Base-by-base conservation (phyloP, 495 filamentous ascomycete species). In the Gamarada debralockiae region DNA sequence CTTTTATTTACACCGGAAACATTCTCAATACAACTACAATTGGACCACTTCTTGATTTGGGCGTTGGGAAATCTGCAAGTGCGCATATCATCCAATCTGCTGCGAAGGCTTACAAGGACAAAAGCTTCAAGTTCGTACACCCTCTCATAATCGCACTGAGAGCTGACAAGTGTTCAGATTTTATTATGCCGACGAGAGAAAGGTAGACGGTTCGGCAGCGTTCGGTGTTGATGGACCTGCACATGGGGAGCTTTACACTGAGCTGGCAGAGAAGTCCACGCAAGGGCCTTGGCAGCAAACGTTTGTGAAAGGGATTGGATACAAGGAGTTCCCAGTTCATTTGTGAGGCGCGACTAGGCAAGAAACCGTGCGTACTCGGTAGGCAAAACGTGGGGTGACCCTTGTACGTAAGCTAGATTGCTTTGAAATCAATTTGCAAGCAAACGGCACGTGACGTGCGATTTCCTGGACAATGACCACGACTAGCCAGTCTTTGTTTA, bases 1-100 rank as follows among this genome's bases (percentile, higher is more conserved):
- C 73, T 1, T 79, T 79, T 57, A 73, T 77, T 46, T 76, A 67
- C 53, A 76, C 74, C 12, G 75, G 75, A 4, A 79, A 79, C 55
- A 67, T 66, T 4, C 54, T 74, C 8, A 76, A 75, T 55, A 59
- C 57, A 0, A 59, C 39, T 0, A 57, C 55, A 23, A 56, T 73
- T 13, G 53, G 65, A 23, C 29, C 40, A 14, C 46, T 77, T 45
- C 37, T 78, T 22, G 46, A 56, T 52, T 45, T 60, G 8, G 75
- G 75, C 17, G 61, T 71, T 5, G 75, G 74, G 0, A 79, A 77
- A 52, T 64, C 70, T 8, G 75, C 67, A 8, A 60, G 65, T 13
- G 68, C 73, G 3, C 71, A 77, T 48, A 66, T 76, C 34, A 73
- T 79, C 38, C 48, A 63, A 43, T 57, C 56, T 51, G 68, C 70